These are phyloP conservation scores for Camelina sativa DNA, from an alignment of 345 rosid genomes.

Conservation along the genomic window DNA sequence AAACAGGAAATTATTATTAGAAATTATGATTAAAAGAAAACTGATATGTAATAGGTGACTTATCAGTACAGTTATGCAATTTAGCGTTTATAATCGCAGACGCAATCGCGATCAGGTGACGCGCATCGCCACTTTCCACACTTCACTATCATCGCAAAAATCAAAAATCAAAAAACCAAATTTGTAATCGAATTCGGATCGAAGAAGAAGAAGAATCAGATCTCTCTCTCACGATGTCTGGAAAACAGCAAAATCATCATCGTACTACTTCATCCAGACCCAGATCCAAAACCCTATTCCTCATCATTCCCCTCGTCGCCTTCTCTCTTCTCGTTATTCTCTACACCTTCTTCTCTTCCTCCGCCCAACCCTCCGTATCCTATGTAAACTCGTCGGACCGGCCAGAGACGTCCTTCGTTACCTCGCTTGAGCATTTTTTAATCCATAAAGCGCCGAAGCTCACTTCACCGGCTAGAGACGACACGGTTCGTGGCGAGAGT, in stretches of 20 bases:
- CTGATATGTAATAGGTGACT: too few relatives aligned
- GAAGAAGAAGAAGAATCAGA: slow-evolving; percentile 26
- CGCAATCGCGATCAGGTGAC: slow-evolving; percentile 2
- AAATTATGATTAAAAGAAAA: too few relatives aligned
- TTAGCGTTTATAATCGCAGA: slow-evolving; percentile 11
- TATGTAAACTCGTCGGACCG: neutral
- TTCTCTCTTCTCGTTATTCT: slow-evolving; percentile 40
- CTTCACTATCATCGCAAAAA: slow-evolving; percentile 5
- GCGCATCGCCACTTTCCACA: neutral
- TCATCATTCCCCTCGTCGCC: slow-evolving; percentile 40
- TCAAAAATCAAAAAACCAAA: neutral
- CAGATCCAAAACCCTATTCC: slow-evolving; percentile 51
- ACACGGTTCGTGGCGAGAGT: slow-evolving; percentile 41
- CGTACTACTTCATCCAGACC: slow-evolving; percentile 42
- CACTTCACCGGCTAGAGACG: slow-evolving; percentile 47
- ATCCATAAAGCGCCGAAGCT: slow-evolving; percentile 37
- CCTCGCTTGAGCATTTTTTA: slow-evolving; percentile 71
- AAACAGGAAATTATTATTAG: too few relatives aligned
- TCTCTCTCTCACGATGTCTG: slow-evolving; percentile 49
- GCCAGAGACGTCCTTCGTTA: slow-evolving; percentile 71
- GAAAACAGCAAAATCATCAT: slow-evolving; percentile 43
- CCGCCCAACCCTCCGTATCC: slow-evolving; percentile 27
- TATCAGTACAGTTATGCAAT: neutral
- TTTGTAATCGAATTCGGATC: slow-evolving; percentile 20
- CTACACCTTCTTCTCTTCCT: slow-evolving; percentile 36